A percentile compares a stretch with the other conserved stretches of the same genome.
phyloP scores from a whole-genome alignment of 73 alveolate genomes.

The Uronychia setigera region DNA sequence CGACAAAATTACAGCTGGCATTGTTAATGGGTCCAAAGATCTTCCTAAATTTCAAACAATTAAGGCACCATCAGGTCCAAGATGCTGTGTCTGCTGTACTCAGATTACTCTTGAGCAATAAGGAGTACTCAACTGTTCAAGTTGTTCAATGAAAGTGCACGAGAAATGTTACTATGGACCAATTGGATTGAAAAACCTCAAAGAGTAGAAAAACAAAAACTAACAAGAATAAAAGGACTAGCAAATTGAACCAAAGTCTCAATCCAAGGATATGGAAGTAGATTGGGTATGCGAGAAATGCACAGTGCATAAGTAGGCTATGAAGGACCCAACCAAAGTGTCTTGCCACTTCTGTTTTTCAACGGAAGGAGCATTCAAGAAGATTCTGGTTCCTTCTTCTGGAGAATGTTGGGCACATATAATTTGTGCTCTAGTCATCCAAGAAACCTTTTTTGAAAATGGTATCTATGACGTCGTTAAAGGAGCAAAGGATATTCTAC shows the following conservation, averaged over 20 bases:
- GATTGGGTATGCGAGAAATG: background rate
- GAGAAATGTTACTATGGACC: background rate
- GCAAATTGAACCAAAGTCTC: background rate
- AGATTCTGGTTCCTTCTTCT: background rate
- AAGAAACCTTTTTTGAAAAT: background rate
- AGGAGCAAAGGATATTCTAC: background rate
- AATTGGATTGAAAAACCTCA: background rate
- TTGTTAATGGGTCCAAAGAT: no score
- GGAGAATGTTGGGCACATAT: background rate
- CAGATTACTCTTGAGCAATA: no score
- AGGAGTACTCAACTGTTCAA: no score
- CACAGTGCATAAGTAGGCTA: background rate
- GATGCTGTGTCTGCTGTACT: slow-evolving; percentile 1
- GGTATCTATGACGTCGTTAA: background rate
- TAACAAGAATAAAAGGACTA: background rate
- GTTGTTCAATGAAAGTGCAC: background rate
- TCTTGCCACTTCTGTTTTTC: background rate
- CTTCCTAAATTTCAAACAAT: no score
- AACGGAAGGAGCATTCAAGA: background rate
- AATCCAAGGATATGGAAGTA: background rate
- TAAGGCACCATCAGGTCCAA: no score
- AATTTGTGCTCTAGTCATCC: background rate
- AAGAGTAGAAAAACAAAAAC: background rate
- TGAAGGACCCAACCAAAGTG: background rate
- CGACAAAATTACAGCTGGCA: no score